phyloP scores from a whole-genome alignment of 2,329 filamentous ascomycete species.

The Teratosphaeria destructans region DNA sequence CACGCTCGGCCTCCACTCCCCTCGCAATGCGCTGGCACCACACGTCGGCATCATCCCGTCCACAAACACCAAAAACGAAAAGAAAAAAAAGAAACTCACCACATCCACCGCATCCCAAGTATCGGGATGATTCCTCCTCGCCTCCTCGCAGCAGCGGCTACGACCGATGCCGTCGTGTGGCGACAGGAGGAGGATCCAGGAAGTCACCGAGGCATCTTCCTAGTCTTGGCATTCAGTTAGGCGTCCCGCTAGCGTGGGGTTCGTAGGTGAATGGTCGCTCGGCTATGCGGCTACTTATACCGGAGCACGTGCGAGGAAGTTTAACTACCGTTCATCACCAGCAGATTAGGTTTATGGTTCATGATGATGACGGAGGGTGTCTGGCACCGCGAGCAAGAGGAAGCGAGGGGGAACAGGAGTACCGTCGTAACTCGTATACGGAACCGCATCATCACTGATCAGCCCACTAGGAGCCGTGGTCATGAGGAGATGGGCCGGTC shows the following conservation, averaged over 20 bases:
- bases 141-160: constrained; percentile 13
- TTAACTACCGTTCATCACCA: not conserved
- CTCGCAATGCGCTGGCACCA: not conserved
- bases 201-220: not conserved
- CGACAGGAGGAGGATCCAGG: not conserved
- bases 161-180: not conserved
- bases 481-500: no score
- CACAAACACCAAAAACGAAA: not conserved
- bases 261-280: not conserved
- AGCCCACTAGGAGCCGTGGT: no score
- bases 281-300: not conserved
- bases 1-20: not conserved
- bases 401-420: no score
- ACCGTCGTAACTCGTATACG: no score
- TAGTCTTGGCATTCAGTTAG: no score
- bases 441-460: no score
- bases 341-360: not conserved
- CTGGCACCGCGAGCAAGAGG: no score
- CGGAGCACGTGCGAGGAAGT: no score
- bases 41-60: not conserved
- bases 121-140: constrained; percentile 26
- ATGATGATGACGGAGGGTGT: not conserved
- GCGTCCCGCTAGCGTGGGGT: not conserved
- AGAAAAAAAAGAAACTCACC: not conserved
- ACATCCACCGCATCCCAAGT: constrained; percentile 16